Base-by-base conservation (phyloP, 306 rosid species). In the Quercus variabilis region DNA sequence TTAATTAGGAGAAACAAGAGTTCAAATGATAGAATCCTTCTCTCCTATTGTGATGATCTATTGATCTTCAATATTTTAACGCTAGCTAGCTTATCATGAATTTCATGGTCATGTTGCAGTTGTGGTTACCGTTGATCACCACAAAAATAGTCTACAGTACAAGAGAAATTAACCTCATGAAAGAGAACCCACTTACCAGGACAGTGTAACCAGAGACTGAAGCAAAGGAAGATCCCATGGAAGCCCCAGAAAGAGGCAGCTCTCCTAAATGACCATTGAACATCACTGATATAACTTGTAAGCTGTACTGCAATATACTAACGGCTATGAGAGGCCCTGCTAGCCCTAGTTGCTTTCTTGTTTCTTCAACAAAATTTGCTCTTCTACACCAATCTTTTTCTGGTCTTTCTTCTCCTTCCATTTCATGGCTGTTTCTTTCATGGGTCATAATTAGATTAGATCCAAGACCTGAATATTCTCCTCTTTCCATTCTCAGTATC, bases 241-340 rank as follows among this genome's bases (percentile, higher is more conserved):
- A 86, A 77, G 89, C 88, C 75, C 91, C 87, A 6, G 94, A 81
- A 35, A 88, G 88, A n/a, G 86, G 85, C 1, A 90, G 52, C 54
- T 86, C 72, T 7, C 91, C 93, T 55, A 90, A 76, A 80, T 87
- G 91, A 25, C 93, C 93, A 17, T 84, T 89, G 46, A 74, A 90
- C 91, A 90, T 90, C 21, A 86, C 74, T 4, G 89, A 82, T 62
- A 87, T 86, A 70, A 90, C 67, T 63, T 82, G 90, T 46, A 90
- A 65, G 69, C 86, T 82, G 43, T 74, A 90, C 82, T 83, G 87
- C 54, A 88, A 78, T 49, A 90, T 6, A 73, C 89, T 86, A 12
- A 86, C 89, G 3, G 77, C 80, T 62, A 90, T 79, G 9, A 90
- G 87, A 18, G 94, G 90, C 83, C 85, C 90, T 63, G 90, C 89